phyloP scores from a whole-genome alignment of 768 basidiomycete species.

The Serendipita sp. region DNA sequence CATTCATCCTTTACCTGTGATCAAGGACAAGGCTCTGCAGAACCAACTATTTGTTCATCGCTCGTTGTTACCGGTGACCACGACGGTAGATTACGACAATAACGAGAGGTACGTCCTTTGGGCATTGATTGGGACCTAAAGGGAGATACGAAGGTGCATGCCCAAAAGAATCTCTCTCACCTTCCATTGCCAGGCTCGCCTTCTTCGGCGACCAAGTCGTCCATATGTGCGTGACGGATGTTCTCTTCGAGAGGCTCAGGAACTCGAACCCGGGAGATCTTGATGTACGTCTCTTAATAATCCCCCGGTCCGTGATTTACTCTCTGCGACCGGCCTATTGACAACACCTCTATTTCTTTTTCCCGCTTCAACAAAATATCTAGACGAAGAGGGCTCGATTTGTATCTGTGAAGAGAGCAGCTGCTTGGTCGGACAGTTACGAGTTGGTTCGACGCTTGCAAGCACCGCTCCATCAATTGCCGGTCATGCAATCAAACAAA shows the following conservation, averaged over 20 bases:
- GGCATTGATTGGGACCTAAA: not conserved
- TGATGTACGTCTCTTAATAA: not conserved
- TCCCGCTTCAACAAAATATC: not conserved
- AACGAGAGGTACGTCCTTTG: not conserved
- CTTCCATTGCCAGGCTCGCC: not conserved
- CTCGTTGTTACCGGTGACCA: not conserved
- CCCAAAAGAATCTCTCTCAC: not conserved
- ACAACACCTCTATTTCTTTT: not conserved
- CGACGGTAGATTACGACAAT: not conserved
- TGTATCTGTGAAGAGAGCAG: no score
- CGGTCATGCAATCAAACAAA: not conserved
- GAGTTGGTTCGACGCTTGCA: not conserved
- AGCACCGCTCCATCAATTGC: not conserved
- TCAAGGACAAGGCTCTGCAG: not conserved
- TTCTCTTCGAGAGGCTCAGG: not conserved
- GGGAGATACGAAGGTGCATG: no score
- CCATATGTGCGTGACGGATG: not conserved
- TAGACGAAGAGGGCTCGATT: no score
- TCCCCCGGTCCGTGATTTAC: no score
- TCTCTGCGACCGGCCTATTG: no score
- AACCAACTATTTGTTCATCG: not conserved
- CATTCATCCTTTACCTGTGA: not conserved
- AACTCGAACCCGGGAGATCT: not conserved
- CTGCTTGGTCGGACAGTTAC: not conserved
- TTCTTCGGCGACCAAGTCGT: not conserved